A percentile compares a stretch with the other conserved stretches of the same genome.
Conservation (phyloP, 2,329 filamentous ascomycete genomes). For the Xylaria sp. region DNA sequence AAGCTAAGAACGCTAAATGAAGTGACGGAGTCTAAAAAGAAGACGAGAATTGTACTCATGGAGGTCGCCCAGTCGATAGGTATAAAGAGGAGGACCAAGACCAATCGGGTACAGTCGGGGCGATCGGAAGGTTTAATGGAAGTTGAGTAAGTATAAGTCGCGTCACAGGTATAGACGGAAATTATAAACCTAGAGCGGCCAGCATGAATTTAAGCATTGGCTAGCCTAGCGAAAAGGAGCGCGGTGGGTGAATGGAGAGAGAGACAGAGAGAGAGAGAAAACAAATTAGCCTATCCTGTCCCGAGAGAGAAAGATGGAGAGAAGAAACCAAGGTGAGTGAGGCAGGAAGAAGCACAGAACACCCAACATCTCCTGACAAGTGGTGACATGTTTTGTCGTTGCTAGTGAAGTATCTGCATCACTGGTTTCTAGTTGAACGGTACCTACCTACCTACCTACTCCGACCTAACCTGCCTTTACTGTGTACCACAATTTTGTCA, state of each 20-base stretch:
- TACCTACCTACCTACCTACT: background rate
- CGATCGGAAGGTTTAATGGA: conserved; percentile 7
- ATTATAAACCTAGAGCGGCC: background rate
- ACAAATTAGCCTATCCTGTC: background rate
- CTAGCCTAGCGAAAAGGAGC: background rate
- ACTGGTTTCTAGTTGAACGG: too few species aligned
- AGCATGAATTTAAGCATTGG: background rate
- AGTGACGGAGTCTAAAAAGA: conserved; percentile 8
- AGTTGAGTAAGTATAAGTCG: conserved; percentile 1
- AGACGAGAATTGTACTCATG: background rate
- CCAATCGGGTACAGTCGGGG: conserved; percentile 13
- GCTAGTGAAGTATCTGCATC: background rate
- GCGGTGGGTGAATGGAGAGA: background rate
- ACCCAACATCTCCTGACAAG: background rate
- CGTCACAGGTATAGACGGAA: background rate
- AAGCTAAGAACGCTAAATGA: conserved; percentile 3
- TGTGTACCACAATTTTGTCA: background rate
- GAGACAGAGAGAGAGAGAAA: too few species aligned
- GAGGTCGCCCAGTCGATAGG: background rate
- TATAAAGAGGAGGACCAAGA: background rate
- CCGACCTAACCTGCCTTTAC: background rate
- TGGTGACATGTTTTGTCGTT: background rate
- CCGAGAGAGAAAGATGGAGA: too few species aligned
- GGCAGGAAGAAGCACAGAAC: background rate
- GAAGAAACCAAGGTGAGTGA: background rate